These are phyloP conservation scores for Malassezia sp. DNA, from an alignment of 1,284 basidiomycete genomes.

Conservation along the genomic window DNA sequence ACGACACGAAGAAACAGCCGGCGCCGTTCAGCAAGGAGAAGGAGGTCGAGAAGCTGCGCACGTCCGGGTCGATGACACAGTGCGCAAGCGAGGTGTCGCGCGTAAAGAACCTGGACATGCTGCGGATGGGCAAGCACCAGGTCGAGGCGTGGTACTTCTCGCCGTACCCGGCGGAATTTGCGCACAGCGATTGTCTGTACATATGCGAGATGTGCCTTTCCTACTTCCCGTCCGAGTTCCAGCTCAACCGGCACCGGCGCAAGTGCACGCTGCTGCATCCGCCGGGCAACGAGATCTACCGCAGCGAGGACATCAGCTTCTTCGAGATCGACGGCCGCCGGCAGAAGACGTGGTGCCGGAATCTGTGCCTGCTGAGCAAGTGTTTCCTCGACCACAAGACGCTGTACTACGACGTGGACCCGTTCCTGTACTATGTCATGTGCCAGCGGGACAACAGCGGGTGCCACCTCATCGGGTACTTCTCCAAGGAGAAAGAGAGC, in stretches of 20 bases:
- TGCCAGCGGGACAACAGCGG: slow-evolving; percentile 74
- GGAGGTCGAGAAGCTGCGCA: slow-evolving; percentile 95
- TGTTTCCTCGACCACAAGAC: slow-evolving; percentile 99
- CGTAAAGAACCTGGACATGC: slow-evolving; percentile 93
- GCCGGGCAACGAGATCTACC: slow-evolving; percentile 97
- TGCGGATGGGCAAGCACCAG: slow-evolving; percentile 91
- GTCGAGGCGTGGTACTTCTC: slow-evolving; percentile 99
- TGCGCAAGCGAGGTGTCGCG: slow-evolving; percentile 91
- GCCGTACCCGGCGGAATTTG: slow-evolving; percentile 95
- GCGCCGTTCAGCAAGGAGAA: slow-evolving; percentile 70
- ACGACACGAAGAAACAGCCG: slow-evolving; percentile 10
- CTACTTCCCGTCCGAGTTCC: slow-evolving; percentile 34
- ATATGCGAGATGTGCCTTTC: slow-evolving; percentile 87
- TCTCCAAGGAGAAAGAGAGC: slow-evolving; percentile 97
- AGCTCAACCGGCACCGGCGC: slow-evolving; percentile 59
- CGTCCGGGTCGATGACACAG: slow-evolving; percentile 97
- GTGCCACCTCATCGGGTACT: slow-evolving; percentile 92
- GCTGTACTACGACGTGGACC: slow-evolving; percentile 97
- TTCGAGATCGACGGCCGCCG: slow-evolving; percentile 96
- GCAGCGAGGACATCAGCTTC: slow-evolving; percentile 88
- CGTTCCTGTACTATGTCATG: slow-evolving; percentile 99
- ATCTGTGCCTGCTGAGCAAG: slow-evolving; percentile 89
- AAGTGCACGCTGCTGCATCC: slow-evolving; percentile 90
- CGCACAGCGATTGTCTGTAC: slow-evolving; percentile 84
- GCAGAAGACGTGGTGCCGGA: slow-evolving; percentile 92